Percentiles rank a stretch among this genome's conserved stretches.
Evolutionary conservation across 2,329 filamentous ascomycete genomes (phyloP).

Genomic region (Microdochium paspali): DNA sequence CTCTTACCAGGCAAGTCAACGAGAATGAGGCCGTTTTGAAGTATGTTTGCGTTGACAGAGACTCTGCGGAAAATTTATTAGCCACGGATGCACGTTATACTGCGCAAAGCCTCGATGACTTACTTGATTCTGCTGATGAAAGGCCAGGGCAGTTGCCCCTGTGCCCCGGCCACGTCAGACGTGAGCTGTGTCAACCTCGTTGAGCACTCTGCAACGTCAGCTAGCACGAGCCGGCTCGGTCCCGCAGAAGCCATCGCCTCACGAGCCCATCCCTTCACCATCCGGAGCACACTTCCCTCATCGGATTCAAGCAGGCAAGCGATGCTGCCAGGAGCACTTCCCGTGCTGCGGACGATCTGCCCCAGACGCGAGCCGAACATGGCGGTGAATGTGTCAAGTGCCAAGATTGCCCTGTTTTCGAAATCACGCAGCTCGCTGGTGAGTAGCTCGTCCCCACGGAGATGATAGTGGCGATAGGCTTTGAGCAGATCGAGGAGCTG

Average conservation of each 20-base stretch:
- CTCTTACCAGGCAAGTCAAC: constrained; percentile 36
- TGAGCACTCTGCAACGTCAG: constrained; percentile 17
- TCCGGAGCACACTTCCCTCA: constrained; percentile 31
- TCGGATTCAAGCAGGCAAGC: constrained; percentile 17
- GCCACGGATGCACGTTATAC: background rate
- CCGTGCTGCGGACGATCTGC: too few species aligned
- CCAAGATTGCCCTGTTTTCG: constrained; percentile 21
- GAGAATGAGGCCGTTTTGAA: constrained; percentile 36
- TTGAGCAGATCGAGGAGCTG: constrained; percentile 25
- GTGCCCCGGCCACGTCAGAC: background rate
- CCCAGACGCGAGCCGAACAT: constrained; percentile 21
- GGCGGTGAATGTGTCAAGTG: constrained; percentile 23
- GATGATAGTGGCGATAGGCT: constrained; percentile 25
- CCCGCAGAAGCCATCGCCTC: constrained; percentile 1
- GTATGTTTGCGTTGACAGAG: constrained; percentile 22
- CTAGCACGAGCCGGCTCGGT: constrained; percentile 24
- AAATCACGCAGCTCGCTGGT: constrained; percentile 11
- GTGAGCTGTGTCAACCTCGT: background rate
- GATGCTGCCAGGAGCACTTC: constrained; percentile 5
- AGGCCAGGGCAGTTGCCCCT: background rate
- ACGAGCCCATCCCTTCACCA: background rate
- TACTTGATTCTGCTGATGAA: constrained; percentile 1
- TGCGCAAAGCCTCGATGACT: background rate
- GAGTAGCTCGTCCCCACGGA: constrained; percentile 6
- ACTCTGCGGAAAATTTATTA: background rate